These are phyloP conservation scores for Pseudocercospora cruenta DNA, from an alignment of 2,329 filamentous ascomycete genomes.

Conservation along the genomic window DNA sequence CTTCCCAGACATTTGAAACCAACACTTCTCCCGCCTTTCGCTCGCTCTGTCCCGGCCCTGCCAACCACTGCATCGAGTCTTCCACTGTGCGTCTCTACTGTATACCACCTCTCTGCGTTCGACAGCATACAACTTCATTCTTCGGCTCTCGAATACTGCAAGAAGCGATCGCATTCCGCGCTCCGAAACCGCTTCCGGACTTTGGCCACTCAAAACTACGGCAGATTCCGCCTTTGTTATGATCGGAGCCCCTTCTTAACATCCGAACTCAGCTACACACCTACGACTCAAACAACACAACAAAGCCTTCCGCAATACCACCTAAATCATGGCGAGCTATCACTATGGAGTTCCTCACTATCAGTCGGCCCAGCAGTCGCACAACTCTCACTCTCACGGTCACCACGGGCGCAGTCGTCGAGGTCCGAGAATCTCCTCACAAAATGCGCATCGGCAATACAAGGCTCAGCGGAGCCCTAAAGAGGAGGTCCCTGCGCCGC, in stretches of 20 bases:
- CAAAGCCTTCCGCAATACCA: constrained; percentile 13
- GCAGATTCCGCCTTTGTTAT: constrained; percentile 10
- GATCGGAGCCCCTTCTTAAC: constrained; percentile 8
- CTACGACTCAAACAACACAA: not conserved
- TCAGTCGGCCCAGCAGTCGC: constrained; percentile 55
- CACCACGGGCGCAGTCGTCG: constrained; percentile 86
- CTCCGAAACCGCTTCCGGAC: not conserved
- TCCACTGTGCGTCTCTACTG: not conserved
- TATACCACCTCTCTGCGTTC: constrained; percentile 2
- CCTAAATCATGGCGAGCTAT: constrained; percentile 52
- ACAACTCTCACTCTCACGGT: constrained; percentile 65
- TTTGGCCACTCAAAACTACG: not conserved
- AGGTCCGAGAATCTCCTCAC: constrained; percentile 77
- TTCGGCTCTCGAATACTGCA: not conserved
- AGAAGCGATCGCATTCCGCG: constrained; percentile 11
- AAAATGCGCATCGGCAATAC: constrained; percentile 79
- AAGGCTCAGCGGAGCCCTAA: constrained; percentile 84
- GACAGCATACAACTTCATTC: constrained; percentile 5
- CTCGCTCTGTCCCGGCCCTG: not conserved
- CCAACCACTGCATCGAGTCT: constrained; percentile 7
- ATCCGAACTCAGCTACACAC: constrained; percentile 3
- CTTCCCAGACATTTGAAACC: not conserved
- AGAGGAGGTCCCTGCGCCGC: constrained; percentile 82
- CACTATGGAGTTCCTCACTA: constrained; percentile 54
- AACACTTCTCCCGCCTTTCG: constrained; percentile 1